A percentile compares a stretch with the other conserved stretches of the same genome.
phyloP scores from a whole-genome alignment of 2,329 filamentous ascomycete genomes.

The Elsinoe ampelina region DNA sequence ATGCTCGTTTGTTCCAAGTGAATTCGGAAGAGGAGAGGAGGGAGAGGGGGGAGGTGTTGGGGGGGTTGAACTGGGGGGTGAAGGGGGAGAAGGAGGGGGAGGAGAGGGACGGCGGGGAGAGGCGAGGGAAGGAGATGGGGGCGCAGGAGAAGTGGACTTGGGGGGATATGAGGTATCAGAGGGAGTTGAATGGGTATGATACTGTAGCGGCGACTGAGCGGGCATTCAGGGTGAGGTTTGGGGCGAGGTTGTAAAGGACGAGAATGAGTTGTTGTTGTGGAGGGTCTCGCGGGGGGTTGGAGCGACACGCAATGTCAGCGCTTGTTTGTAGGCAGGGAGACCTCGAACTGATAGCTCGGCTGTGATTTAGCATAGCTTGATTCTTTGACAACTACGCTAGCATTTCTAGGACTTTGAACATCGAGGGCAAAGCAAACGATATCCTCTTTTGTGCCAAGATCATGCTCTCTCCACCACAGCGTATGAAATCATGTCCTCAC shows the following conservation, averaged over 20 bases:
- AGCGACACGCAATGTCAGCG: no score
- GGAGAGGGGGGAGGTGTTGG: background rate
- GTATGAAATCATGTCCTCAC: no score
- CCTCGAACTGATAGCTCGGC: no score
- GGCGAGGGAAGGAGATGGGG: background rate
- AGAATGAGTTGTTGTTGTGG: no score
- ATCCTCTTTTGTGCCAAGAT: no score
- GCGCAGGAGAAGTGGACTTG: background rate
- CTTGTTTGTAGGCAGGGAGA: no score
- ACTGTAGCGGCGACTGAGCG: background rate
- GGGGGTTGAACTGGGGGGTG: background rate
- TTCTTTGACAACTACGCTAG: no score
- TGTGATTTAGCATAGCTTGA: no score
- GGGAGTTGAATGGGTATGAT: background rate
- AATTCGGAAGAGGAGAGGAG: background rate
- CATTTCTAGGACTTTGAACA: no score
- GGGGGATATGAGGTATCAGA: slow-evolving; percentile 8
- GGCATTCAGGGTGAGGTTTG: background rate
- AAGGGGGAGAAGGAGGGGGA: background rate
- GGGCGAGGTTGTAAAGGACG: background rate
- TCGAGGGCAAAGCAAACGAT: no score
- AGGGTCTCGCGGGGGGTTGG: no score
- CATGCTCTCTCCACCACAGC: no score
- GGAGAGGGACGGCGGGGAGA: background rate
- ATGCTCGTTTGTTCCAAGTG: background rate